These are phyloP conservation scores for Aspergillus caelatus DNA, from an alignment of 2,329 filamentous ascomycete genomes.

Conservation along the genomic window DNA sequence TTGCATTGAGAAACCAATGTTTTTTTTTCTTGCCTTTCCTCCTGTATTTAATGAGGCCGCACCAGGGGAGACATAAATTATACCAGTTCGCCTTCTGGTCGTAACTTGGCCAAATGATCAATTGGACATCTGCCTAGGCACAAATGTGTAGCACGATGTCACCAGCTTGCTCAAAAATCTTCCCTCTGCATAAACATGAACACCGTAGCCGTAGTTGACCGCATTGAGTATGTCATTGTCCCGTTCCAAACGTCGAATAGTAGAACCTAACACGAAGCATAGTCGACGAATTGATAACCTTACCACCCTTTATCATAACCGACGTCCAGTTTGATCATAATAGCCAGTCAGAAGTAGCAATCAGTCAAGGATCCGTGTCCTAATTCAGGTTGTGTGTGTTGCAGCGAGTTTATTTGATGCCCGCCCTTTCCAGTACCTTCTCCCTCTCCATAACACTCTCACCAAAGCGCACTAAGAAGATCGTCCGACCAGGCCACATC, in stretches of 20 bases:
- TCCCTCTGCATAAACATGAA: neutral
- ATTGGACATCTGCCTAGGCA: conserved; percentile 7
- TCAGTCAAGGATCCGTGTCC: neutral
- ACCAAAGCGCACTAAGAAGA: conserved; percentile 92
- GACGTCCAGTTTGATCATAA: neutral
- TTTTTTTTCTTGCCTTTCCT: neutral
- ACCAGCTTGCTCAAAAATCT: neutral
- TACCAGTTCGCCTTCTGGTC: conserved; percentile 3
- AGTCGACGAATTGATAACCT: neutral
- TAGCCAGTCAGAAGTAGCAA: neutral
- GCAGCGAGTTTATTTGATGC: conserved; percentile 43
- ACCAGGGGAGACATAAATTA: neutral
- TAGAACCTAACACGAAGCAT: conserved; percentile 2
- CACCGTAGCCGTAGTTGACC: neutral
- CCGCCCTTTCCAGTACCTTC: conserved; percentile 70
- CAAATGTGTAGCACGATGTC: neutral
- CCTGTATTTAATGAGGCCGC: conserved; percentile 16
- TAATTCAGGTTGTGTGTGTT: neutral
- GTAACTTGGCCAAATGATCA: conserved; percentile 3
- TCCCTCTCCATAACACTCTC: conserved; percentile 91
- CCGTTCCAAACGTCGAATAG: neutral
- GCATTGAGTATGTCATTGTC: neutral
- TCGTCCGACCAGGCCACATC: conserved; percentile 95
- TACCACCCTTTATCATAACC: neutral
- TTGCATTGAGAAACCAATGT: conserved; percentile 22